phyloP scores from a whole-genome alignment of 129 eudicot species.

The Arctium lappa region DNA sequence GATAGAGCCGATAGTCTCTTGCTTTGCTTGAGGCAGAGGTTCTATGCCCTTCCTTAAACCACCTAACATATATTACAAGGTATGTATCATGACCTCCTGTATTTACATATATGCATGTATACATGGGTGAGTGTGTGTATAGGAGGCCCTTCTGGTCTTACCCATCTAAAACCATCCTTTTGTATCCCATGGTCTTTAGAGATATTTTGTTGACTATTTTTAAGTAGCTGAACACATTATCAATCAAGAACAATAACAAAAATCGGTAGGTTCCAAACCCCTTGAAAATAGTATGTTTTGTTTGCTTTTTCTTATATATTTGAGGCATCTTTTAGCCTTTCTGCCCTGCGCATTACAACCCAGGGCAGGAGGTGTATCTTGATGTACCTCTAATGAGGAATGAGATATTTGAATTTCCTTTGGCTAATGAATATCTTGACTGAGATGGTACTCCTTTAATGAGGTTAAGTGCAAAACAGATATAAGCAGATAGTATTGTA shows the following conservation, averaged over 20 bases:
- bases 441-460: background rate
- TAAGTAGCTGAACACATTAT: background rate
- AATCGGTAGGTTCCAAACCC: background rate
- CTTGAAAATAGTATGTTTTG: background rate
- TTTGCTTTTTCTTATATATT: background rate
- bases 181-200: background rate
- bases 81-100: constrained; percentile 1
- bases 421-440: background rate
- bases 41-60: constrained; percentile 80
- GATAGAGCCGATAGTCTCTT: constrained; percentile 76
- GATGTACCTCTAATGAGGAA: background rate
- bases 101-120: background rate
- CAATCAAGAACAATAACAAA: background rate
- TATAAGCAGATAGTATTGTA: too few species aligned
- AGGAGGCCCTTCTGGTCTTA: background rate
- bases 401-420: background rate
- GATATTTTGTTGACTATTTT: background rate
- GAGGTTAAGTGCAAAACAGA: too few species aligned
- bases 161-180: background rate
- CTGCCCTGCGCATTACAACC: background rate
- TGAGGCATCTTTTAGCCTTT: background rate
- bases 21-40: constrained; percentile 60
- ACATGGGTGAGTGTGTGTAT: background rate
- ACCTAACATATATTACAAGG: constrained; percentile 77
- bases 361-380: background rate